Base-by-base conservation (phyloP, 495 filamentous ascomycete genomes). In the Trichoderma erinaceum region DNA sequence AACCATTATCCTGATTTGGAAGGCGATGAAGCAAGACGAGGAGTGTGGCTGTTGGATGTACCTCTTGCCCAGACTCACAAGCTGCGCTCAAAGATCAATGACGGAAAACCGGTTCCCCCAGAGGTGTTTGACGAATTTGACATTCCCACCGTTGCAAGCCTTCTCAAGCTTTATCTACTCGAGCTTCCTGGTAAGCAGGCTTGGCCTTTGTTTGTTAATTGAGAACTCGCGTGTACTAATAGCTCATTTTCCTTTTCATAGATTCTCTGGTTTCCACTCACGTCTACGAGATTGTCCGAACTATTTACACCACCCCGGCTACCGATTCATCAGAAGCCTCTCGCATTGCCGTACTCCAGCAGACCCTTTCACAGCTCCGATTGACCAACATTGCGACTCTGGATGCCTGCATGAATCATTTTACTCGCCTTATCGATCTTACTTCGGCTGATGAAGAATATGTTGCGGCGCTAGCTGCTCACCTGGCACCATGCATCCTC, bases 221-320 rank as follows among this genome's bases (percentile, higher is more conserved):
- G 16, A 32, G 21, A 13, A 25, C 11, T 32, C 32, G 15, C 32
- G 21, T 44, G 3, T 1, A 48, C 2, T 32, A 66, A 32, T 13
- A 11, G 48, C 6, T 38, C 50, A 73, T 67, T 68, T 75, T 78
- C 56, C 74, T 71, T 8, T 58, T 4, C 35, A 71, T 25, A 91
- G 95, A 99, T 77, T 97, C 95, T 25, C 86, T 99, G 68, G 96
- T 99, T 70, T 98, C 96, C 64, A 97, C 92, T 29, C 93, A 97
- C 75, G 92, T 97, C 69, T 99, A 99, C 77, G 95, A 99, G 82
- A 97, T 99, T 75, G 89, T 99, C 72, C 92, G 97, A 76, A 97
- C 92, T 1, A 96, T 98, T 68, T 99, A 99, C 78, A 89, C 87
- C 65, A 92, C 91, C 38, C 87, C 92, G 41, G 88, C 93, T 68